phyloP scores from a whole-genome alignment of 768 basidiomycete species.

The Kwoniella pini region DNA sequence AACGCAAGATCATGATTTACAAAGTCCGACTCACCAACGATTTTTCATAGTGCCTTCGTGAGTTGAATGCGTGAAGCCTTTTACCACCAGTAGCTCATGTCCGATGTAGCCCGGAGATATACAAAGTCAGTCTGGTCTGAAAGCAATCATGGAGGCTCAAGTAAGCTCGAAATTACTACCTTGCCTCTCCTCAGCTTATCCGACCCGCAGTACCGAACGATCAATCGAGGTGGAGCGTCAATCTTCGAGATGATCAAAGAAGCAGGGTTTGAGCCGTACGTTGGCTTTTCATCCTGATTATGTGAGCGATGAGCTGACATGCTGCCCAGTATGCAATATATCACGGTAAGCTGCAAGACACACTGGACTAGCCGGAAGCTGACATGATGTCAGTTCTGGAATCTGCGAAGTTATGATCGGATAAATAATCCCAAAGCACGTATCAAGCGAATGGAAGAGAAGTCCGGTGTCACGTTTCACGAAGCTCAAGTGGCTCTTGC shows the following conservation, averaged over 20 bases:
- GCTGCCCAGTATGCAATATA: slow-evolving; percentile 35
- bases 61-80: slow-evolving; percentile 2
- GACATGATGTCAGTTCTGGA: slow-evolving; percentile 64
- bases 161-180: not conserved
- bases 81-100: not conserved
- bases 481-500: slow-evolving; percentile 80
- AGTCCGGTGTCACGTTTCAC: slow-evolving; percentile 74
- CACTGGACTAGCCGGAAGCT: not conserved
- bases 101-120: slow-evolving; percentile 66
- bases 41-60: slow-evolving; percentile 62
- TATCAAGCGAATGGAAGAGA: slow-evolving; percentile 70
- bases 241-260: slow-evolving; percentile 80
- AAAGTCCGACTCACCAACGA: not conserved
- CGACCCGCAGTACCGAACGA: slow-evolving; percentile 60
- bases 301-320: slow-evolving; percentile 6
- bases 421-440: slow-evolving; percentile 65
- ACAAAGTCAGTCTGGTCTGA: slow-evolving; percentile 60
- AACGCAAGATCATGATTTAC: not conserved
- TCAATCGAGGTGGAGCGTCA: slow-evolving; percentile 82
- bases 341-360: slow-evolving; percentile 23
- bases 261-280: slow-evolving; percentile 65
- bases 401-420: slow-evolving; percentile 85
- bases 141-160: slow-evolving; percentile 75
- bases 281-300: not conserved
- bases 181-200: not conserved